Conservation (phyloP, 805 yeast genomes). For the Starmerella tilneyi region DNA sequence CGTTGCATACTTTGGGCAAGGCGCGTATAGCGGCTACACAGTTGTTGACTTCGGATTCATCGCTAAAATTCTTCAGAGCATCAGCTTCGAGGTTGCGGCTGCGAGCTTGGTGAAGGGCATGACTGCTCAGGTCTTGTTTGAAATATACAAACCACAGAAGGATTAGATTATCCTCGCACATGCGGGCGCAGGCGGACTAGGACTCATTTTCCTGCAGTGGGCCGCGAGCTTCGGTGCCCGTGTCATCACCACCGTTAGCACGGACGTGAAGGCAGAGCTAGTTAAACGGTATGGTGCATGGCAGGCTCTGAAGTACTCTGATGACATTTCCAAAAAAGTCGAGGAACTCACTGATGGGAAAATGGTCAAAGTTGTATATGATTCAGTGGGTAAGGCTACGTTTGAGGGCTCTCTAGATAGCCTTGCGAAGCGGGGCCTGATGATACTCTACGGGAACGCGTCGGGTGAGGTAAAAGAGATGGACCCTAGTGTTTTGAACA, state of each 20-base stretch:
- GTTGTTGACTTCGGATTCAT: conserved; percentile 29
- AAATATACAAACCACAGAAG: conserved; percentile 45
- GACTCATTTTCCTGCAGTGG: conserved; percentile 59
- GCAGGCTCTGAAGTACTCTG: conserved; percentile 40
- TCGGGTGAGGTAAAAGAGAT: conserved; percentile 75
- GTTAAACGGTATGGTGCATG: conserved; percentile 77
- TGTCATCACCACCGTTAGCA: conserved; percentile 76
- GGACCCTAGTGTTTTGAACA: conserved; percentile 37
- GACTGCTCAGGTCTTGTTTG: conserved; percentile 63
- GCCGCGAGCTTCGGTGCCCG: conserved; percentile 56
- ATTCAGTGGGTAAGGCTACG: conserved; percentile 50
- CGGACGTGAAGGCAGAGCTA: conserved; percentile 54
- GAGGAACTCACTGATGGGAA: conserved; percentile 28
- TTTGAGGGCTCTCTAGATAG: conserved; percentile 52
- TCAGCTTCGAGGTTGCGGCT: conserved; percentile 48
- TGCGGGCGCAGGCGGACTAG: conserved; percentile 97
- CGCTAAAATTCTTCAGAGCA: conserved; percentile 42
- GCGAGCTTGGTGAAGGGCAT: conserved; percentile 53
- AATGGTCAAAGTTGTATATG: conserved; percentile 31
- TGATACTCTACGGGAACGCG: conserved; percentile 74
- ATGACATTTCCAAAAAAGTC: conserved; percentile 29
- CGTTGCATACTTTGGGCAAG: conserved; percentile 43
- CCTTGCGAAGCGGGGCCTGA: conserved; percentile 55
- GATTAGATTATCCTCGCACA: conserved; percentile 68
- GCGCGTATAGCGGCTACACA: conserved; percentile 74